Evolutionary conservation across 495 filamentous ascomycete species (phyloP).

Genomic region (Tuber microsphaerosporum): DNA sequence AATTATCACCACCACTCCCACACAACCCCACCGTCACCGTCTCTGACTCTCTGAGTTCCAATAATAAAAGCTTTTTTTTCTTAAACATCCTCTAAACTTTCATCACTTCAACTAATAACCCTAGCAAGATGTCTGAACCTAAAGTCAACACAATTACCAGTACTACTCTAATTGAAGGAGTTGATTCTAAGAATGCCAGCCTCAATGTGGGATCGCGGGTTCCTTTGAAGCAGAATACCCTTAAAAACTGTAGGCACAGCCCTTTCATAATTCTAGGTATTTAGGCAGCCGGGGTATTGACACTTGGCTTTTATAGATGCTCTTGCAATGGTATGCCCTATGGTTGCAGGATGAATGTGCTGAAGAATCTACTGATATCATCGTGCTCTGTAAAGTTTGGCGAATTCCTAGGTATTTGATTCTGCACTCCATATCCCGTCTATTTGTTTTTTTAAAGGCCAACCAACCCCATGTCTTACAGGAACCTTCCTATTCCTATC

Average conservation of each 20-base stretch:
- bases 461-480: slow-evolving; percentile 8
- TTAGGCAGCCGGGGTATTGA: neutral
- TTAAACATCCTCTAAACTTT: neutral
- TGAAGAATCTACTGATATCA: slow-evolving; percentile 37
- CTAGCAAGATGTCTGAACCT: neutral
- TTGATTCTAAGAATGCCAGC: neutral
- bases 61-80: neutral
- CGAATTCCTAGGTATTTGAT: neutral
- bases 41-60: neutral
- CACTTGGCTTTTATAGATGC: slow-evolving; percentile 6
- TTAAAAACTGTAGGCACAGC: neutral
- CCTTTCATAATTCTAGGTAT: neutral
- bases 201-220: neutral
- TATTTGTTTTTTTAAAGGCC: slow-evolving; percentile 46
- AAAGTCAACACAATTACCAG: neutral
- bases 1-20: neutral
- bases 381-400: neutral
- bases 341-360: neutral
- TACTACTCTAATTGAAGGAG: neutral
- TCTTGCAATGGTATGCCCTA: slow-evolving; percentile 19
- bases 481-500: slow-evolving; percentile 80
- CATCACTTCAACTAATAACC: neutral
- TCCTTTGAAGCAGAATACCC: neutral
- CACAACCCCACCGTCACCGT: neutral
- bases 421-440: neutral